Conservation (phyloP, 306 rosid genomes). For the Quercus agrifolia region DNA sequence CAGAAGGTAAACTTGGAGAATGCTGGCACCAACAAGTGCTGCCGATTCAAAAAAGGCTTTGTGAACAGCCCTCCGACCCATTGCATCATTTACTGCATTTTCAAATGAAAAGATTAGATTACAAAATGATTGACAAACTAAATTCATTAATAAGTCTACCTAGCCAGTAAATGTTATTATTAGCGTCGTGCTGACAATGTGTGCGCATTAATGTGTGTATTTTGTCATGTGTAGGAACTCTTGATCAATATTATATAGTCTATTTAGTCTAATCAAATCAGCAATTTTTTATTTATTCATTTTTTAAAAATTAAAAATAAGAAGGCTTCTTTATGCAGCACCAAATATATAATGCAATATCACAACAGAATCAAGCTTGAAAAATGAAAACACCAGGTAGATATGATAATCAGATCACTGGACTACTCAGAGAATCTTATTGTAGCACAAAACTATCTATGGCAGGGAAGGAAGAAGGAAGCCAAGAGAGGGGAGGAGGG, state of each 20-base stretch:
- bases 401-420: neutral
- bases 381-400: neutral
- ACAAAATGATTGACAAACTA: neutral
- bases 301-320: neutral
- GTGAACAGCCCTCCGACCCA: constrained; percentile 57
- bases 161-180: neutral
- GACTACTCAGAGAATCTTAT: neutral
- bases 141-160: neutral
- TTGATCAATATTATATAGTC: neutral
- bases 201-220: neutral
- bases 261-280: neutral
- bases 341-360: neutral
- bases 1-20: constrained; percentile 66
- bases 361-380: neutral
- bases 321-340: neutral
- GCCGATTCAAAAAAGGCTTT: constrained; percentile 64
- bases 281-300: neutral
- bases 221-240: neutral
- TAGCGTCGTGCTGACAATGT: neutral
- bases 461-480: neutral
- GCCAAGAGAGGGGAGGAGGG: neutral
- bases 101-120: neutral
- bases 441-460: neutral
- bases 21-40: constrained; percentile 57
- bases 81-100: constrained; percentile 49